These are phyloP conservation scores for Pleurostoma richardsiae DNA, from an alignment of 2,329 filamentous ascomycete species.

Conservation along the genomic window DNA sequence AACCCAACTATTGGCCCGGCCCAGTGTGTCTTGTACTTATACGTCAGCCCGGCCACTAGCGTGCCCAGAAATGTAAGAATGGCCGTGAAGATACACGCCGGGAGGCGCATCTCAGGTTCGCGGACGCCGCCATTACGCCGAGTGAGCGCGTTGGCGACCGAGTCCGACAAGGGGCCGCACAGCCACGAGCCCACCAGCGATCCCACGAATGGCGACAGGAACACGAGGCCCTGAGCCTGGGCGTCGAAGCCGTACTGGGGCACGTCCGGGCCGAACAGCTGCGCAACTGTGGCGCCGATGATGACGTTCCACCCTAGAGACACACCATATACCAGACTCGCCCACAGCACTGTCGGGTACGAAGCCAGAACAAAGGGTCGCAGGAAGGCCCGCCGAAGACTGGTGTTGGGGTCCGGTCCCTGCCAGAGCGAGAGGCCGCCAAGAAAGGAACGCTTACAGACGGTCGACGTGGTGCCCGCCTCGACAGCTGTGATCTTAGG, in stretches of 20 bases:
- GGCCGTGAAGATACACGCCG: slow-evolving; percentile 7
- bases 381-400: not conserved
- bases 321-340: not conserved
- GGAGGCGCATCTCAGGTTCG: slow-evolving; percentile 14
- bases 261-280: slow-evolving; percentile 16
- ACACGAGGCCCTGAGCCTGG: slow-evolving; percentile 16
- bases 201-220: slow-evolving; percentile 16
- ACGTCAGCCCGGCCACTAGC: not conserved
- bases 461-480: slow-evolving; percentile 1
- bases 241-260: slow-evolving; percentile 15
- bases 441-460: not conserved
- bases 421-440: not conserved
- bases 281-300: slow-evolving; percentile 16
- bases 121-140: slow-evolving; percentile 11
- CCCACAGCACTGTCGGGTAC: not conserved
- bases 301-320: slow-evolving; percentile 21
- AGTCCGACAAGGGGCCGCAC: slow-evolving; percentile 12
- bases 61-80: not conserved
- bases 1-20: not conserved
- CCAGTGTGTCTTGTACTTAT: not conserved
- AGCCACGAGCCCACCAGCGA: slow-evolving; percentile 15
- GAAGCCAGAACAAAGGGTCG: not conserved
- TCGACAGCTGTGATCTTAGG: slow-evolving; percentile 8
- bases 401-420: not conserved
- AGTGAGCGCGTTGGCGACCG: slow-evolving; percentile 13